Conservation (phyloP, 441 rosid species). For the Populus hybrid region DNA sequence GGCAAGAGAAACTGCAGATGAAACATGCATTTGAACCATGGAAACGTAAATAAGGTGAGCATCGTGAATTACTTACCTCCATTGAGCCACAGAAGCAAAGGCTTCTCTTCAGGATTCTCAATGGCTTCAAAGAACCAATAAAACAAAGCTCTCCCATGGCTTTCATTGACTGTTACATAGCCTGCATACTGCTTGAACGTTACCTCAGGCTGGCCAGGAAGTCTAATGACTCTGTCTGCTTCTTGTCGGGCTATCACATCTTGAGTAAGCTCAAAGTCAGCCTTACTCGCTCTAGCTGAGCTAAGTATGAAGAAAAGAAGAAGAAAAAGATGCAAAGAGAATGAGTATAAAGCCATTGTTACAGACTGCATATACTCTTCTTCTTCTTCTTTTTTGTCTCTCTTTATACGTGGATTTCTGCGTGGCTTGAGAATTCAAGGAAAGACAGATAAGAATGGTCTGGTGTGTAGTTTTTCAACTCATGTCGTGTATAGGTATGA, state of each 20-base stretch:
- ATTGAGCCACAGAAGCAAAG: constrained; percentile 80
- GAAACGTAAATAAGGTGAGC: not conserved
- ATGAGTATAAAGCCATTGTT: not conserved
- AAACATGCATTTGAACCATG: not conserved
- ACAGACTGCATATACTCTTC: not conserved
- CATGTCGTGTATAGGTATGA: not conserved
- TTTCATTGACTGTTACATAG: constrained; percentile 18
- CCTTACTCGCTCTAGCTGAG: not conserved
- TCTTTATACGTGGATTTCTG: too few relatives aligned
- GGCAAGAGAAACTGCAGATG: not conserved
- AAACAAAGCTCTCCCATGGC: constrained; percentile 74
- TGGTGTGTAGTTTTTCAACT: not conserved
- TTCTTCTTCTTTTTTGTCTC: not conserved
- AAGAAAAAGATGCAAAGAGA: constrained; percentile 14
- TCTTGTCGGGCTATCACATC: constrained; percentile 41
- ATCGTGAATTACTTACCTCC: constrained; percentile 49
- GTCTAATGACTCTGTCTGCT: constrained; percentile 48
- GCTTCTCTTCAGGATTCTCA: constrained; percentile 39
- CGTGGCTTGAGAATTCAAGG: not conserved
- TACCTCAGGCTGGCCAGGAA: constrained; percentile 69
- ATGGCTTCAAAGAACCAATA: constrained; percentile 86
- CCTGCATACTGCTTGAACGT: constrained; percentile 72
- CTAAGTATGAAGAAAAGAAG: constrained; percentile 19
- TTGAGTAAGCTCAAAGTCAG: constrained; percentile 21
- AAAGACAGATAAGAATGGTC: not conserved